Percentiles rank a stretch among this genome's conserved stretches.
Evolutionary conservation across 306 rosid genomes (phyloP).

Genomic region (Cercis canadensis): DNA sequence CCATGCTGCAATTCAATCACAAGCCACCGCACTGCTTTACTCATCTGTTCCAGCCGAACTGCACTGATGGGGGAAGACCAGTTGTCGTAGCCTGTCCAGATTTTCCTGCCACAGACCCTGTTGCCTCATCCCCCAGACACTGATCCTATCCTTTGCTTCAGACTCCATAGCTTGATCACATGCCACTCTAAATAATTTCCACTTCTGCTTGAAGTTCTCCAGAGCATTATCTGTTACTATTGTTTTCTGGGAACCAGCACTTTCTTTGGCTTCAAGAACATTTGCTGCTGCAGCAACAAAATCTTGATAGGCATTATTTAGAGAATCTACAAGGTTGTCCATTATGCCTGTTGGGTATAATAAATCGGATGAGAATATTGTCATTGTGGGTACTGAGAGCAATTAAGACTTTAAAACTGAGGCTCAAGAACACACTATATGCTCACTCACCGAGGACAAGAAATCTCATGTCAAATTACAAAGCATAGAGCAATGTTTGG

Average conservation of each 20-base stretch:
- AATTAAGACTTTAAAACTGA: no score
- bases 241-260: constrained; percentile 55
- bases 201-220: constrained; percentile 76
- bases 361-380: neutral
- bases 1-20: constrained; percentile 79
- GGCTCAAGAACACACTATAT: neutral
- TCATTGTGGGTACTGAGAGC: neutral
- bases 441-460: neutral
- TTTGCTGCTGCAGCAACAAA: constrained; percentile 71
- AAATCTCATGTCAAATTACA: no score
- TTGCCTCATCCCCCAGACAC: constrained; percentile 85
- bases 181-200: constrained; percentile 78
- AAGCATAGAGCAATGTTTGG: no score
- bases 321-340: constrained; percentile 74
- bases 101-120: constrained; percentile 65
- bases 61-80: constrained; percentile 78
- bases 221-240: constrained; percentile 66
- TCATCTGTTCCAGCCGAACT: constrained; percentile 81
- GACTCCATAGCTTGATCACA: constrained; percentile 91
- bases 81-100: constrained; percentile 53
- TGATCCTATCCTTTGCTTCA: constrained; percentile 80
- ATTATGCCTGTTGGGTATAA: constrained; percentile 37
- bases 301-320: constrained; percentile 70
- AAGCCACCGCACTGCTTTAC: constrained; percentile 82
- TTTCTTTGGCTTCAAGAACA: constrained; percentile 69